Evolutionary conservation across 768 basidiomycete genomes (phyloP), one percentile per base, ranked within the genome.

Genomic region (Xerocomellus amylosporus): DNA sequence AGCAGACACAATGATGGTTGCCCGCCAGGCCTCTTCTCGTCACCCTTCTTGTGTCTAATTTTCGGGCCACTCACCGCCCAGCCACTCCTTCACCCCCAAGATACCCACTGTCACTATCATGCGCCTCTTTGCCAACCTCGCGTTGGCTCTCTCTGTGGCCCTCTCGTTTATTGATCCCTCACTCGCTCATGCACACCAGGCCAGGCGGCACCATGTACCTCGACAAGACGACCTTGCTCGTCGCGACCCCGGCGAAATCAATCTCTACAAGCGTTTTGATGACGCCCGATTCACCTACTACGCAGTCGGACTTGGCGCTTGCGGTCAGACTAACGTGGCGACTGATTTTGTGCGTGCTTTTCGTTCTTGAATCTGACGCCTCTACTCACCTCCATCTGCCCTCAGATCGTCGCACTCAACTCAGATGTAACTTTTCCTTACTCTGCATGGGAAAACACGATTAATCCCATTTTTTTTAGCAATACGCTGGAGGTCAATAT

Each of bases 361-460:
- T 46, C 24, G 20, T 33, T 43, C 24, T 50, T 5, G 20, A 5
- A 22, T 49, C 15, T n/a, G 5, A 14, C n/a, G 19, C 13, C 7
- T 12, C 37, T 39, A 19, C 53, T 65, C 38, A 64, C 46, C 24
- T 36, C 46, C 10, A 24, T 36, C 7, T 46, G 9, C 46, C 12
- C 13, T 20, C 53, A 85, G 84, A 77, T 84, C 56, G 84, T 86
- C 37, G 83, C 83, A 2, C 64, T 77, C 37, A 64, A 74, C 49
- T 31, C 71, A 30, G 52, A 43, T 31, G 70, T 71, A 58, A 59
- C 55, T n/a, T 24, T 38, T 13, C 20, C 8, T 28, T 13, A 8
- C 5, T 41, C 10, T 26, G 38, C 40, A 34, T 40, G 39, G 19
- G 15, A 34, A 7, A 9, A 39, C 31, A 17, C 7, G 5, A 24